Percentiles rank a stretch among this genome's conserved stretches.
These are phyloP conservation scores for Stephania yunnanensis DNA, from an alignment of 164 flowering plant species.

Conservation along the genomic window DNA sequence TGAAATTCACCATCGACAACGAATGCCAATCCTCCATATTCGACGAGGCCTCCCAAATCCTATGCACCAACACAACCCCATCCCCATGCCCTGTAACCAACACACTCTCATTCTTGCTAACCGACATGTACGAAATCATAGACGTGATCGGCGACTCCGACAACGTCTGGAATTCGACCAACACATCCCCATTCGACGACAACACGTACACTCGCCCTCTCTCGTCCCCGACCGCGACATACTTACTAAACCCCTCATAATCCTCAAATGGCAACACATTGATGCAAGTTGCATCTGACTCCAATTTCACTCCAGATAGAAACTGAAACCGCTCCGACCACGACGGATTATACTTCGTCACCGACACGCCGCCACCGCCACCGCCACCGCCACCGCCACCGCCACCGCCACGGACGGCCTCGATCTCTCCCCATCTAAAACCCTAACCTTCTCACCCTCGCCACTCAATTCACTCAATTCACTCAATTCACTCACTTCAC, in stretches of 20 bases:
- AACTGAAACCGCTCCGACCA: conserved; percentile 94
- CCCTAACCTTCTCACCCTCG: conserved; percentile 6
- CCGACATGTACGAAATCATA: conserved; percentile 68
- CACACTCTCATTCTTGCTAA: conserved; percentile 70
- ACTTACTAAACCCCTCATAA: conserved; percentile 76
- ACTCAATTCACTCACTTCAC: neutral
- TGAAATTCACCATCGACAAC: conserved; percentile 43
- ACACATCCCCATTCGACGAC: conserved; percentile 68
- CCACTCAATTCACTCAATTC: conserved; percentile 4
- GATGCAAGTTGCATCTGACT: conserved; percentile 57
- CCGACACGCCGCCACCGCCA: conserved; percentile 50
- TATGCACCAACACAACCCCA: conserved; percentile 59
- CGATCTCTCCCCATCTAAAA: conserved; percentile 13
- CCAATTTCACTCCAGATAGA: conserved; percentile 78
- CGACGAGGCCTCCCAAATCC: conserved; percentile 56
- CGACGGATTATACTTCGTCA: conserved; percentile 69
- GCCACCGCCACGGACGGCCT: too few relatives aligned
- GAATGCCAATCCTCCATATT: conserved; percentile 68
- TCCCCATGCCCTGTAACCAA: conserved; percentile 76
- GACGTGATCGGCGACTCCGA: conserved; percentile 53
- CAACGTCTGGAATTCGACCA: conserved; percentile 49
- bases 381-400: conserved; percentile 7
- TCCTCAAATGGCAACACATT: conserved; percentile 74
- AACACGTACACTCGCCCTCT: conserved; percentile 70
- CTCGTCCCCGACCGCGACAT: conserved; percentile 82